Evolutionary conservation across 2,329 filamentous ascomycete species (phyloP), one percentile per base, ranked within the genome.

Genomic region (Fusarium haematococcum): DNA sequence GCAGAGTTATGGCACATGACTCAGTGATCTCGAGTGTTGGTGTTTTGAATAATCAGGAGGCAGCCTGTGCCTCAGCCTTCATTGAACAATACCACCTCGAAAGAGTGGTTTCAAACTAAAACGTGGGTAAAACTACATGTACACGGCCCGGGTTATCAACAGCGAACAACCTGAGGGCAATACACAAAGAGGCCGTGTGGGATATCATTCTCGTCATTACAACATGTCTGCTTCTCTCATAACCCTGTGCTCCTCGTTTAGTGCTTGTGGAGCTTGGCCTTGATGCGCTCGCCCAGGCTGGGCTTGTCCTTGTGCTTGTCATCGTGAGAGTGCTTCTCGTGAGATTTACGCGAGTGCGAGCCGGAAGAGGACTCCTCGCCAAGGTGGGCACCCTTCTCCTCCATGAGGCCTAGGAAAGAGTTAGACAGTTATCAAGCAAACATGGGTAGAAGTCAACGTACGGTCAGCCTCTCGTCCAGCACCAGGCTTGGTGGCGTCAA

Each of bases 391-490:
- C 78, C 81, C 68, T 83, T 83, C 69, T 82, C 63, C 56, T 82
- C 81, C 78, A 83, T 68, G 20, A 83, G 74, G 3, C 81, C 81
- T 83, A 32, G 11, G 3, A 35, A n/a, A 16, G 18, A 30, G 62
- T 77, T 61, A 77, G 65, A 20, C 25, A 43, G 11, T 11, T 11
- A 9, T 57, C 23, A 11, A 30, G 7, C 1, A 11, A 7, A 27
- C 16, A 37, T 11, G 27, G 11, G 27, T 35, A 6, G 14, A 35
- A 16, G 48, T 37, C 20, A 35, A 85, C 87, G 83, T 81, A 92
- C 92, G 88, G 74, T 92, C 91, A 70, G 92, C 92, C 80, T 94
- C 92, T 39, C 82, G 84, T 4, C 91, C 91, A 13, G 92, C 92
- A 13, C 92, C 92, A 0, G 91, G 88, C 68, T 88, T 88, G 9